phyloP scores from a whole-genome alignment of 2,329 filamentous ascomycete species.

The Nigrograna mackinnonii region DNA sequence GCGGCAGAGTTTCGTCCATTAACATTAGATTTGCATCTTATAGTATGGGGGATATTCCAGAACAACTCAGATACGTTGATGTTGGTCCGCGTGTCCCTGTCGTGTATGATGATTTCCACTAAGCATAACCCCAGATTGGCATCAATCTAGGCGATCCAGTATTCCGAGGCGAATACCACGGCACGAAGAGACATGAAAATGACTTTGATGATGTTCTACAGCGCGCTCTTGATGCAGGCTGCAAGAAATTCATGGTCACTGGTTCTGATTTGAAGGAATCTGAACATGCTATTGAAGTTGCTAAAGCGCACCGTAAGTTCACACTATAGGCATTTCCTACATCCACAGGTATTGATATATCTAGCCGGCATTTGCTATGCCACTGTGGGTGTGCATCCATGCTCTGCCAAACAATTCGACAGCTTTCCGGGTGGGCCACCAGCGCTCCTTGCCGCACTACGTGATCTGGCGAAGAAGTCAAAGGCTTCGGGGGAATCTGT shows the following conservation, averaged over 20 bases:
- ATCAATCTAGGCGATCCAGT: constrained; percentile 96
- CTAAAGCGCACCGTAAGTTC: constrained; percentile 71
- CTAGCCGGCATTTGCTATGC: constrained; percentile 80
- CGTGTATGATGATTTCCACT: constrained; percentile 12
- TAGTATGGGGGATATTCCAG: constrained; percentile 4
- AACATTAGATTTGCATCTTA: not conserved
- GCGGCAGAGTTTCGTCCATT: no score
- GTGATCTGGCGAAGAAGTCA: constrained; percentile 63
- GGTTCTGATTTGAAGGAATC: constrained; percentile 85
- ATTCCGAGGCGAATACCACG: constrained; percentile 83
- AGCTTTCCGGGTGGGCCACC: constrained; percentile 61
- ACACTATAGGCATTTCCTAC: not conserved
- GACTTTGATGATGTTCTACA: constrained; percentile 78
- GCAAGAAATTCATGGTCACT: constrained; percentile 88
- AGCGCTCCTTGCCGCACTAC: constrained; percentile 62
- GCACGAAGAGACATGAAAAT: constrained; percentile 72
- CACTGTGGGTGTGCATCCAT: constrained; percentile 94
- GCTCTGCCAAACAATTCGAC: constrained; percentile 79
- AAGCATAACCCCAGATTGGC: constrained; percentile 63
- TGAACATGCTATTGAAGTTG: constrained; percentile 72
- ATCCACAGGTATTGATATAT: not conserved
- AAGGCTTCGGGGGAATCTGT: constrained; percentile 64
- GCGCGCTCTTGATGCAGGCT: constrained; percentile 77
- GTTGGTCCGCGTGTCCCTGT: constrained; percentile 38
- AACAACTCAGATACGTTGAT: constrained; percentile 44